Percentiles rank a stretch among this genome's conserved stretches.
phyloP scores from a whole-genome alignment of 352 stramenopile species.

The Chrysophaeum taylorii region DNA sequence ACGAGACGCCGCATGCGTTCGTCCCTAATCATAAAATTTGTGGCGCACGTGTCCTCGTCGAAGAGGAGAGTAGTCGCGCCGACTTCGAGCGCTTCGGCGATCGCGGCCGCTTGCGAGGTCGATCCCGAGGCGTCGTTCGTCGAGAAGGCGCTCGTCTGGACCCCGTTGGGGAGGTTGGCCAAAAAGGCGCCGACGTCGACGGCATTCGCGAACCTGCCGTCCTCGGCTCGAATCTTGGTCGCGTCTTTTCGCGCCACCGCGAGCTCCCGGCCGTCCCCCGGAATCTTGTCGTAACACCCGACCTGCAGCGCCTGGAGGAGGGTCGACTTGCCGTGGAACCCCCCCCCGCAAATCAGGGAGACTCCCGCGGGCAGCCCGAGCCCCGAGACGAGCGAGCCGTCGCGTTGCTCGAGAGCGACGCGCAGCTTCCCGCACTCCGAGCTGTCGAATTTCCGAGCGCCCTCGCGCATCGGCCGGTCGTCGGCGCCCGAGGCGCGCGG shows the following conservation, averaged over 20 bases:
- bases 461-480: constrained; percentile 46
- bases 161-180: constrained; percentile 85
- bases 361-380: constrained; percentile 86
- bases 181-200: constrained; percentile 90
- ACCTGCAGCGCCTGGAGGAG: constrained; percentile 82
- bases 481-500: constrained; percentile 64
- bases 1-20: constrained; percentile 92
- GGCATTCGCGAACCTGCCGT: constrained; percentile 73
- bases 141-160: constrained; percentile 75
- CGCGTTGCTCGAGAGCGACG: neutral
- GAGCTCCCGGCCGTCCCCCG: constrained; percentile 84
- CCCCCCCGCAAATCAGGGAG: constrained; percentile 86
- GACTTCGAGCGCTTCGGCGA: constrained; percentile 75
- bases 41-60: constrained; percentile 92
- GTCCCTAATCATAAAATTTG: constrained; percentile 96
- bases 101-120: constrained; percentile 89
- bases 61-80: constrained; percentile 81
- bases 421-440: constrained; percentile 17
- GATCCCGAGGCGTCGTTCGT: constrained; percentile 84
- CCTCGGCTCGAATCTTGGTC: constrained; percentile 88
- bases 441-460: neutral
- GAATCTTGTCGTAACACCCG: constrained; percentile 89
- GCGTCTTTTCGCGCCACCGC: constrained; percentile 67
- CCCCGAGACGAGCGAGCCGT: constrained; percentile 51
- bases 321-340: constrained; percentile 95